These are phyloP conservation scores for Coffea canephora DNA, from an alignment of 257 asterid genomes.

Conservation along the genomic window DNA sequence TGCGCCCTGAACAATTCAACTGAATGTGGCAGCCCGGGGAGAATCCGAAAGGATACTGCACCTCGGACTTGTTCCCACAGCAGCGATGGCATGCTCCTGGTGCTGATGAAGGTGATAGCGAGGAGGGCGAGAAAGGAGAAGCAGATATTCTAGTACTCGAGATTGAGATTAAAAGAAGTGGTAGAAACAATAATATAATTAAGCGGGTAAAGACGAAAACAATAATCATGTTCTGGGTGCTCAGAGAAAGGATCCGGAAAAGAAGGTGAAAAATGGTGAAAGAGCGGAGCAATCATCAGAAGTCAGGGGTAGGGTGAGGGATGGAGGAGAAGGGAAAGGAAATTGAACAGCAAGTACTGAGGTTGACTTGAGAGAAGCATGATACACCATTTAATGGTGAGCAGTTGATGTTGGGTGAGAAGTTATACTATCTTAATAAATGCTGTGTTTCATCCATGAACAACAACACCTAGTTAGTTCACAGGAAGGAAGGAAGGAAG, in stretches of 20 bases:
- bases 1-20: conserved; percentile 32
- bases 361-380: not conserved
- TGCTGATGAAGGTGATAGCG: conserved; percentile 15
- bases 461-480: not conserved
- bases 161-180: conserved; percentile 1
- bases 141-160: not conserved
- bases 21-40: conserved; percentile 44
- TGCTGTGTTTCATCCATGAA: conserved; percentile 20
- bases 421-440: conserved; percentile 31
- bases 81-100: conserved; percentile 21
- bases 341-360: not conserved
- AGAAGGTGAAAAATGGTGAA: not conserved
- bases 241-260: conserved; percentile 1
- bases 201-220: not conserved
- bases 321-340: not conserved
- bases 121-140: conserved; percentile 7
- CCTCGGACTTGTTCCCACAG: conserved; percentile 20
- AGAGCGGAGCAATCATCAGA: not conserved
- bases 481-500: not conserved
- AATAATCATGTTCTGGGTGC: not conserved
- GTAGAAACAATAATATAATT: not conserved
- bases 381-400: conserved; percentile 18
- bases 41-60: conserved; percentile 74
- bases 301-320: not conserved
- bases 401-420: conserved; percentile 44